A percentile compares a stretch with the other conserved stretches of the same genome.
phyloP scores from a whole-genome alignment of 768 basidiomycete genomes.

The Boletus coccyginus region DNA sequence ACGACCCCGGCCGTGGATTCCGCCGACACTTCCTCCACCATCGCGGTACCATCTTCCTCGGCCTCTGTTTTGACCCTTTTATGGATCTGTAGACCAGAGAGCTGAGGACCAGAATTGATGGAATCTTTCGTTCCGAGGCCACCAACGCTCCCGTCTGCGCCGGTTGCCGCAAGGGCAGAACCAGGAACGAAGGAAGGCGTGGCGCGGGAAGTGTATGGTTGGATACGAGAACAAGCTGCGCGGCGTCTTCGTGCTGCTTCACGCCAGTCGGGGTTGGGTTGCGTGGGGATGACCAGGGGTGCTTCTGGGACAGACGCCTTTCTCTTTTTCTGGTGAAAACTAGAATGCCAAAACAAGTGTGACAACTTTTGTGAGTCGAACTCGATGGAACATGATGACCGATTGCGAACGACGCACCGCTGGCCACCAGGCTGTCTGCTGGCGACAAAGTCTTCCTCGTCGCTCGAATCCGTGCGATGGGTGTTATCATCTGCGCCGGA shows the following conservation, averaged over 20 bases:
- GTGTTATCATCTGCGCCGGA: conserved; percentile 25
- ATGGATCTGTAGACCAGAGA: conserved; percentile 62
- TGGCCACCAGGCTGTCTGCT: conserved; percentile 70
- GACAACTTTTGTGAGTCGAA: conserved; percentile 72
- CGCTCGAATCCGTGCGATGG: conserved; percentile 48
- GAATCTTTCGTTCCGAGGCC: conserved; percentile 71
- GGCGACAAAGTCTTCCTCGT: conserved; percentile 65
- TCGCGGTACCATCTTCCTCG: conserved; percentile 26
- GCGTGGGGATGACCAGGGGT: conserved; percentile 82
- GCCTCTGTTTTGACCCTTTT: conserved; percentile 31
- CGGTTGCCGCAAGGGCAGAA: conserved; percentile 51
- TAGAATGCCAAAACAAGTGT: conserved; percentile 22
- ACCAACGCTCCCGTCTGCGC: conserved; percentile 71
- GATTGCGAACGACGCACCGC: conserved; percentile 67
- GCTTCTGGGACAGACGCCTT: conserved; percentile 40
- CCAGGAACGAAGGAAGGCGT: conserved; percentile 59
- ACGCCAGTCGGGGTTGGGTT: conserved; percentile 90
- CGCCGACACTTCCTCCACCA: background rate
- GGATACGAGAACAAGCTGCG: conserved; percentile 17
- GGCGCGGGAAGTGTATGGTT: conserved; percentile 7
- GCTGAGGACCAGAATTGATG: conserved; percentile 74
- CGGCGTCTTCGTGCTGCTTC: conserved; percentile 66
- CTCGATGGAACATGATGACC: conserved; percentile 32
- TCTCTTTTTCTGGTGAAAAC: conserved; percentile 42
- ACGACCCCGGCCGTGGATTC: conserved; percentile 31